Percentiles rank a stretch among this genome's conserved stretches.
phyloP scores from a whole-genome alignment of 352 stramenopile genomes.

The Blastocystis sp. region DNA sequence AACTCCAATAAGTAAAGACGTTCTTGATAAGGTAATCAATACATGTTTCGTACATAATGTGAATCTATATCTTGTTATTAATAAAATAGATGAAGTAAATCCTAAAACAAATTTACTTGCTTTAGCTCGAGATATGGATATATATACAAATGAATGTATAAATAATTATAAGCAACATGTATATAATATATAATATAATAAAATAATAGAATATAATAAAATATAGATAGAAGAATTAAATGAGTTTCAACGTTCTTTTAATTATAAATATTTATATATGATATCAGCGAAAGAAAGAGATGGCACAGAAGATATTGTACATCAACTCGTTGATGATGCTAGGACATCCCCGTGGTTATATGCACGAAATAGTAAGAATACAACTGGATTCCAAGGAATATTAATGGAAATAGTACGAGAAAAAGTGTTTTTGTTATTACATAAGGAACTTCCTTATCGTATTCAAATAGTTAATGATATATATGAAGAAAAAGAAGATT shows the following conservation, averaged over 20 bases:
- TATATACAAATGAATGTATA: too few relatives aligned
- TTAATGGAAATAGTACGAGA: slow-evolving; percentile 37
- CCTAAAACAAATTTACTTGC: slow-evolving; percentile 6
- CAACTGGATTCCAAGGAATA: neutral
- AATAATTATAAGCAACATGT: slow-evolving; percentile 20
- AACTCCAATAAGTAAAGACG: neutral
- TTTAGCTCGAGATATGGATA: slow-evolving; percentile 1
- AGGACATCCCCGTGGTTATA: slow-evolving; percentile 8
- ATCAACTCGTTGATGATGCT: slow-evolving; percentile 10
- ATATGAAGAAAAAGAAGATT: too few relatives aligned
- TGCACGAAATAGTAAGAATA: neutral
- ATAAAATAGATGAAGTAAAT: slow-evolving; percentile 20
- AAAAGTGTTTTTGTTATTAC: slow-evolving; percentile 31
- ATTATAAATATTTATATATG: slow-evolving; percentile 24
- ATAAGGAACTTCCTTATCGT: too few relatives aligned
- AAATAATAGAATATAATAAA: too few relatives aligned
- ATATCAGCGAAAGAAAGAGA: slow-evolving; percentile 26
- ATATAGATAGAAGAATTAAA: neutral
- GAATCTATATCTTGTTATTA: slow-evolving; percentile 18
- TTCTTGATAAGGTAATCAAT: slow-evolving; percentile 5
- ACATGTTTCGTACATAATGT: slow-evolving; percentile 1
- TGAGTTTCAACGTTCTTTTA: neutral
- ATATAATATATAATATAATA: too few relatives aligned
- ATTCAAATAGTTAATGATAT: too few relatives aligned
- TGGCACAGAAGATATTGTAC: slow-evolving; percentile 7